phyloP scores from a whole-genome alignment of 1,284 basidiomycete species.

The Cryptococcus maquisensis region DNA sequence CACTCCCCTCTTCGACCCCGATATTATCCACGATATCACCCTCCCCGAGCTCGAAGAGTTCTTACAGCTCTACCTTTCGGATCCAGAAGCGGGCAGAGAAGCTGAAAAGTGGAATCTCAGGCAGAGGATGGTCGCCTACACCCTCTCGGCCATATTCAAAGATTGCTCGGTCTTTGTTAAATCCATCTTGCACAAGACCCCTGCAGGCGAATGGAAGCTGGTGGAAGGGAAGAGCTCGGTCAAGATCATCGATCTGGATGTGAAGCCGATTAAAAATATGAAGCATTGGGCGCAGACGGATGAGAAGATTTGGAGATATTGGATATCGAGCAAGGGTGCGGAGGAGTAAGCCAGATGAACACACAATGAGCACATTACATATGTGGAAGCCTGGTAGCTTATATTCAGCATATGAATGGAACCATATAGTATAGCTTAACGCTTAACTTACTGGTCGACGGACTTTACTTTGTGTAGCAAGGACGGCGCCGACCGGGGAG shows the following conservation, averaged over 20 bases:
- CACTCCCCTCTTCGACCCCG: conserved; percentile 21
- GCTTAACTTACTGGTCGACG: too few relatives aligned
- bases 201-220: conserved; percentile 8
- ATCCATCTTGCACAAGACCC: not conserved
- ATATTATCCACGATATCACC: conserved; percentile 51
- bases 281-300: conserved; percentile 71
- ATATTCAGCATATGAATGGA: too few relatives aligned
- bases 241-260: conserved; percentile 79
- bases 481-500: too few relatives aligned
- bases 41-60: conserved; percentile 61
- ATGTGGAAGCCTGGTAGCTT: not conserved
- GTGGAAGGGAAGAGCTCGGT: conserved; percentile 45
- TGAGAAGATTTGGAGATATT: conserved; percentile 55
- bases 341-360: not conserved
- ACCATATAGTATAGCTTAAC: too few relatives aligned
- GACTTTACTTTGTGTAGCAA: too few relatives aligned
- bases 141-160: conserved; percentile 90
- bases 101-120: conserved; percentile 30
- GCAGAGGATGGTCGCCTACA: conserved; percentile 61
- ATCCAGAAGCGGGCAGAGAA: conserved; percentile 2
- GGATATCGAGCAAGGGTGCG: conserved; percentile 42
- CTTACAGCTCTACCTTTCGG: conserved; percentile 55
- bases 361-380: too few relatives aligned
- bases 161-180: conserved; percentile 84
- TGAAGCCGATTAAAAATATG: conserved; percentile 67